Percentiles rank a stretch among this genome's conserved stretches.
These are phyloP conservation scores for Globisporangium acanthophoron DNA, from an alignment of 352 stramenopile genomes.

Conservation along the genomic window DNA sequence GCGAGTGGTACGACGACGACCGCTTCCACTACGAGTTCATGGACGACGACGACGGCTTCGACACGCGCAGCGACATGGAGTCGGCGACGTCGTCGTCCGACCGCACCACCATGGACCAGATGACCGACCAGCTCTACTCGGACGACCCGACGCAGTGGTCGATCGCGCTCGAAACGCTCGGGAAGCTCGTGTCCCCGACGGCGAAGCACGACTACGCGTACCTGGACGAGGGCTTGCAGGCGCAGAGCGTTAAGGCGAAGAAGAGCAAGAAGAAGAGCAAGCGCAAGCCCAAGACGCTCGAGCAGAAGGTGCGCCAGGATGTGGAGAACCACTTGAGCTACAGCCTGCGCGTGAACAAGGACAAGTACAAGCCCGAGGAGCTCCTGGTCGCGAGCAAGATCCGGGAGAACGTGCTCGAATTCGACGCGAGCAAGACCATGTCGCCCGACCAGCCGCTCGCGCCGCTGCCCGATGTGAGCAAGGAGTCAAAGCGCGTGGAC, in stretches of 20 bases:
- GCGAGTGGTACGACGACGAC: constrained; percentile 31
- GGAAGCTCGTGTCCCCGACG: constrained; percentile 24
- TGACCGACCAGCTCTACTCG: constrained; percentile 35
- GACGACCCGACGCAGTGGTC: constrained; percentile 32
- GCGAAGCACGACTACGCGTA: constrained; percentile 9
- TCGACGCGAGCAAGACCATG: constrained; percentile 25
- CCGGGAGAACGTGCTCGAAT: constrained; percentile 51
- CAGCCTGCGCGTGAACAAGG: constrained; percentile 16
- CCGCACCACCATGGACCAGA: constrained; percentile 13
- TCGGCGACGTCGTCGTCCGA: constrained; percentile 1
- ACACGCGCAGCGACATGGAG: constrained; percentile 9
- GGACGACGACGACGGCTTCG: constrained; percentile 23
- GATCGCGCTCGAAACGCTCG: constrained; percentile 39
- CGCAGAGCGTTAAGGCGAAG: neutral
- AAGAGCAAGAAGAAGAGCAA: constrained; percentile 21
- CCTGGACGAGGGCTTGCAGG: neutral
- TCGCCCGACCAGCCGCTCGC: constrained; percentile 40
- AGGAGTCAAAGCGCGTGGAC: constrained; percentile 36
- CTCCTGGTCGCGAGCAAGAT: constrained; percentile 7
- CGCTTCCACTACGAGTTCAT: constrained; percentile 9
- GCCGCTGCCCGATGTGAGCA: constrained; percentile 27
- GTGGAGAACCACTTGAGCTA: constrained; percentile 41
- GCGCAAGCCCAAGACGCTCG: constrained; percentile 13
- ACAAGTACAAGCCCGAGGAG: constrained; percentile 13
- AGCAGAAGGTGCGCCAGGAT: constrained; percentile 24